Percentiles rank a stretch among this genome's conserved stretches.
phyloP scores from a whole-genome alignment of 202 grass and related monocot genomes.

The Panicum virgatum region DNA sequence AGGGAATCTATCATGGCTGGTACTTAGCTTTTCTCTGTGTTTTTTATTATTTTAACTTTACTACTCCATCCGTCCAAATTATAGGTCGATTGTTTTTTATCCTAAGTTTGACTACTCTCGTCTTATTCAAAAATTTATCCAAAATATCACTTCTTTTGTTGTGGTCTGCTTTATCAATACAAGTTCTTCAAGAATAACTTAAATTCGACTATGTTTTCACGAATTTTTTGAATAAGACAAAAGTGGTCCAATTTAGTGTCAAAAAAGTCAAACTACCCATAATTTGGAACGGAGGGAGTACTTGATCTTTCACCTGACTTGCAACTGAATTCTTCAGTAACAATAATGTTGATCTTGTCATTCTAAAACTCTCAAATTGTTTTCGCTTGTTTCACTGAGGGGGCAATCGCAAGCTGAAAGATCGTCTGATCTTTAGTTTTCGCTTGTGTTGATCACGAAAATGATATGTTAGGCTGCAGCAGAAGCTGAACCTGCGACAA shows the following conservation, averaged over 20 bases:
- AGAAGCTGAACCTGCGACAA: constrained; percentile 79
- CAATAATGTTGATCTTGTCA: neutral
- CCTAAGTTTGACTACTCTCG: too few species aligned
- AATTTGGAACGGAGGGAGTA: too few species aligned
- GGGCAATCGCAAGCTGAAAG: neutral
- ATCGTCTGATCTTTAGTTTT: constrained; percentile 23
- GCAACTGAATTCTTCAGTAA: neutral
- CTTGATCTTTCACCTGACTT: neutral
- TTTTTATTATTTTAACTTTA: neutral
- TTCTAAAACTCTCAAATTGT: neutral
- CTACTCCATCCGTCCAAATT: too few species aligned
- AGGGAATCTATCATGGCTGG: constrained; percentile 93
- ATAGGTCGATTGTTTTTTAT: too few species aligned
- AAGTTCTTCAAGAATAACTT: too few species aligned
- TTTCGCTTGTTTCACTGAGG: neutral
- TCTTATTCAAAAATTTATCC: too few species aligned
- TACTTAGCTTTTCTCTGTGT: constrained; percentile 32
- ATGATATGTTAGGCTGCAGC: constrained; percentile 66
- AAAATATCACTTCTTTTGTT: too few species aligned
- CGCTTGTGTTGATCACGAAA: neutral
- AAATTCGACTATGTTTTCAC: too few species aligned
- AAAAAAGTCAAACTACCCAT: too few species aligned
- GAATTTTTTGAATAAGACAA: too few species aligned
- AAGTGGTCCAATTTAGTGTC: too few species aligned
- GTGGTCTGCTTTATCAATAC: too few species aligned